phyloP scores from a whole-genome alignment of 805 yeast species.

The Myxozyma neotropica region DNA sequence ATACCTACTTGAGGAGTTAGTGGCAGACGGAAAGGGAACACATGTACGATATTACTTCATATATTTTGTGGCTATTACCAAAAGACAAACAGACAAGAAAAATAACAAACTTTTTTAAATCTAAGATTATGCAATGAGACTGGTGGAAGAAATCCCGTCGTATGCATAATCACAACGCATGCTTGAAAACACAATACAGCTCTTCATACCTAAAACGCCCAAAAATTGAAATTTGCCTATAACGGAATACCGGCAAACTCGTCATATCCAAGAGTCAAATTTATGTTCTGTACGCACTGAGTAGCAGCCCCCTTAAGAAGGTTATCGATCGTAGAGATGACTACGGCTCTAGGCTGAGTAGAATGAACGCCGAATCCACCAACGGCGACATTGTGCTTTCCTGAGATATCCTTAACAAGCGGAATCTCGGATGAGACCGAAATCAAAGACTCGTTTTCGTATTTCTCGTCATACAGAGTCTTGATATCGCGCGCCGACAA shows the following conservation, averaged over 20 bases:
- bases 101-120: background rate
- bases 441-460: constrained; percentile 81
- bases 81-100: background rate
- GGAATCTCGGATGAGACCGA: constrained; percentile 92
- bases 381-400: constrained; percentile 88
- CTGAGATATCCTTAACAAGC: constrained; percentile 83
- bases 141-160: background rate
- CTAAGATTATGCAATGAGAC: background rate
- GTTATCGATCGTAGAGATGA: constrained; percentile 95
- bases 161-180: no score
- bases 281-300: constrained; percentile 95
- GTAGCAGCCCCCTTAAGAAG: constrained; percentile 98
- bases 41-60: background rate
- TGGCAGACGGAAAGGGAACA: background rate
- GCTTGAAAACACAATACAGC: background rate
- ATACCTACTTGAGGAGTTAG: no score
- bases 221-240: constrained; percentile 12
- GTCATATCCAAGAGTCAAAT: constrained; percentile 83
- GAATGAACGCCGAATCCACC: constrained; percentile 96
- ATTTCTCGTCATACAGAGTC: constrained; percentile 82
- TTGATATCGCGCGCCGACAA: constrained; percentile 81
- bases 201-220: background rate
- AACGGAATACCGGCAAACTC: constrained; percentile 94
- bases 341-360: constrained; percentile 83
- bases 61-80: background rate